These are phyloP conservation scores for Fraxinus sp. DNA, from an alignment of 305 asterid genomes.

Conservation along the genomic window DNA sequence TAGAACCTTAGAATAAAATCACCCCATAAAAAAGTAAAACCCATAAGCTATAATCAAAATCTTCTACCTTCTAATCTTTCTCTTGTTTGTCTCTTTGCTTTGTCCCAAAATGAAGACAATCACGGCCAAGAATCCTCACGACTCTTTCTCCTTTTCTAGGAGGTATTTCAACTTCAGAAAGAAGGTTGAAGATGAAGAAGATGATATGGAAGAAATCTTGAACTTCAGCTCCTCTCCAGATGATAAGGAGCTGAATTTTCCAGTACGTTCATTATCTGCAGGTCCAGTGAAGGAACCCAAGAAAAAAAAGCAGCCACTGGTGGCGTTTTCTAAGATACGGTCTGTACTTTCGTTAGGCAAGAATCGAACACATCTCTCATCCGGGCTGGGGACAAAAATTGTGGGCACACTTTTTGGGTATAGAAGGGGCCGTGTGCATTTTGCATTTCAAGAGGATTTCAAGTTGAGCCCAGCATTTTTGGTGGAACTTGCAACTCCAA, in stretches of 20 bases:
- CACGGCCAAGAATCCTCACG: conserved; percentile 68
- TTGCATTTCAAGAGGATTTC: conserved; percentile 76
- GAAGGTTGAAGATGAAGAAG: conserved; percentile 41
- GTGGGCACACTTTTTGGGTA: conserved; percentile 84
- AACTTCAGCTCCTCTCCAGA: conserved; percentile 40
- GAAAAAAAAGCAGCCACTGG: conserved; percentile 41
- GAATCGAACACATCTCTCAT: conserved; percentile 34
- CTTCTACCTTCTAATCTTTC: not conserved
- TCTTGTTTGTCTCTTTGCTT: not conserved
- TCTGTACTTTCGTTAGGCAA: conserved; percentile 46
- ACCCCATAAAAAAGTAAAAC: not conserved
- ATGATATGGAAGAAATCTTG: conserved; percentile 38
- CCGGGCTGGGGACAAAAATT: conserved; percentile 63
- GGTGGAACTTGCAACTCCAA: conserved; percentile 79
- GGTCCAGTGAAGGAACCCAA: conserved; percentile 20
- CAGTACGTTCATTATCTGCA: conserved; percentile 31
- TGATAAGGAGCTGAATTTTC: conserved; percentile 19
- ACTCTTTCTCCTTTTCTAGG: conserved; percentile 74
- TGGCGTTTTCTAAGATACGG: conserved; percentile 58
- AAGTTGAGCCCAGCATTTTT: conserved; percentile 59
- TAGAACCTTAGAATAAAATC: conserved; percentile 27
- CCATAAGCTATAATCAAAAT: conserved; percentile 1
- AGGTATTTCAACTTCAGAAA: conserved; percentile 65
- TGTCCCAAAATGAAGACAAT: conserved; percentile 55
- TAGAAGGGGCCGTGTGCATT: conserved; percentile 80